phyloP scores from a whole-genome alignment of 345 rosid genomes.

The Hibiscus trionum region DNA sequence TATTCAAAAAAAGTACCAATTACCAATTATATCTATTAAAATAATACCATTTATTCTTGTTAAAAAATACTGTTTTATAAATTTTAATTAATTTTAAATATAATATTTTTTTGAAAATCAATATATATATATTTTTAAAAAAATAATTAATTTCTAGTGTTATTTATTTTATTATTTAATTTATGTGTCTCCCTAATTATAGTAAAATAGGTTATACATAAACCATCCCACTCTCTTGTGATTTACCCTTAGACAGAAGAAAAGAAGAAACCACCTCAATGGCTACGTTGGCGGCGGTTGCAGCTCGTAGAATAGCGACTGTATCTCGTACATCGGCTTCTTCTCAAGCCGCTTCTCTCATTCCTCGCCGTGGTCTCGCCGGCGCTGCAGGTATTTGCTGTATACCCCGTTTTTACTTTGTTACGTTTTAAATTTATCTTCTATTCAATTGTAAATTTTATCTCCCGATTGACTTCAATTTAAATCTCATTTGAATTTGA shows the following conservation, averaged over 20 bases:
- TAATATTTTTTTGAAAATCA: too few species aligned
- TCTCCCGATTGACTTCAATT: neutral
- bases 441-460: neutral
- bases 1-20: too few species aligned
- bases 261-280: constrained; percentile 10
- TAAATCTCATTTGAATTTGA: constrained; percentile 10
- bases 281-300: constrained; percentile 47
- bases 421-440: neutral
- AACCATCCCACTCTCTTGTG: too few species aligned
- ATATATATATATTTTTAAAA: too few species aligned
- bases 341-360: constrained; percentile 29
- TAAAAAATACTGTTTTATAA: too few species aligned
- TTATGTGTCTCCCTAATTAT: too few species aligned
- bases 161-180: too few species aligned
- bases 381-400: constrained; percentile 63
- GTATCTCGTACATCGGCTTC: constrained; percentile 30
- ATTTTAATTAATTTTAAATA: too few species aligned
- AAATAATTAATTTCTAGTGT: too few species aligned
- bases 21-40: too few species aligned
- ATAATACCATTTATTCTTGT: too few species aligned
- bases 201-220: neutral
- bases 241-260: neutral
- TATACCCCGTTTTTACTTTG: neutral
- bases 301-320: constrained; percentile 39
- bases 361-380: constrained; percentile 74